phyloP scores from a whole-genome alignment of 2,329 filamentous ascomycete species.

The Allantophomopsis cytisporea region DNA sequence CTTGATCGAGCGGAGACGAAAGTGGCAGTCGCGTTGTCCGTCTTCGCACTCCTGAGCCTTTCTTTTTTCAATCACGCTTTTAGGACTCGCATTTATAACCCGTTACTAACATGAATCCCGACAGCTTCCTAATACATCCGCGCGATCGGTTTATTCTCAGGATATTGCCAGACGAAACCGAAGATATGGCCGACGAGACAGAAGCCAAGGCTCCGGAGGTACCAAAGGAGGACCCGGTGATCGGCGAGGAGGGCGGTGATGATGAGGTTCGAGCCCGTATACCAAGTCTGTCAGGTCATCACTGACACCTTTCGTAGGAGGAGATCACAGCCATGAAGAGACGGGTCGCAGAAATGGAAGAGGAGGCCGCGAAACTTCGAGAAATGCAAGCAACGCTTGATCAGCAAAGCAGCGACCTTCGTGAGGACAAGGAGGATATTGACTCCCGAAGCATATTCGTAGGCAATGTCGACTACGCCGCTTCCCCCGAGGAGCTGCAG shows the following conservation, averaged over 20 bases:
- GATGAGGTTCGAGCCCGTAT: conserved; percentile 1
- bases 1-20: no score
- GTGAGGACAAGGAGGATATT: conserved; percentile 90
- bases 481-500: conserved; percentile 95
- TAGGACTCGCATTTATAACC: no score
- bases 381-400: conserved; percentile 83
- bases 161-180: no score
- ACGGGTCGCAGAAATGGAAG: conserved; percentile 80
- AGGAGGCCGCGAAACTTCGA: conserved; percentile 72
- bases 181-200: no score
- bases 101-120: no score
- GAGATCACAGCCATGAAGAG: conserved; percentile 82
- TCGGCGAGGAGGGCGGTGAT: neutral
- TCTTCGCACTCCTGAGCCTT: no score
- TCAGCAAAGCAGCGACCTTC: conserved; percentile 67
- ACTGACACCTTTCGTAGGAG: conserved; percentile 30
- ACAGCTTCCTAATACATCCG: no score
- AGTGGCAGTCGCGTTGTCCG: no score
- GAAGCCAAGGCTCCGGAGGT: neutral
- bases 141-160: no score
- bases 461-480: conserved; percentile 95
- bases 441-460: conserved; percentile 96
- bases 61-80: no score
- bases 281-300: neutral
- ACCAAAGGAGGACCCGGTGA: neutral